A percentile compares a stretch with the other conserved stretches of the same genome.
These are phyloP conservation scores for Saccharomycopsis oosterbeekiorum DNA, from an alignment of 805 yeast genomes.

Conservation along the genomic window DNA sequence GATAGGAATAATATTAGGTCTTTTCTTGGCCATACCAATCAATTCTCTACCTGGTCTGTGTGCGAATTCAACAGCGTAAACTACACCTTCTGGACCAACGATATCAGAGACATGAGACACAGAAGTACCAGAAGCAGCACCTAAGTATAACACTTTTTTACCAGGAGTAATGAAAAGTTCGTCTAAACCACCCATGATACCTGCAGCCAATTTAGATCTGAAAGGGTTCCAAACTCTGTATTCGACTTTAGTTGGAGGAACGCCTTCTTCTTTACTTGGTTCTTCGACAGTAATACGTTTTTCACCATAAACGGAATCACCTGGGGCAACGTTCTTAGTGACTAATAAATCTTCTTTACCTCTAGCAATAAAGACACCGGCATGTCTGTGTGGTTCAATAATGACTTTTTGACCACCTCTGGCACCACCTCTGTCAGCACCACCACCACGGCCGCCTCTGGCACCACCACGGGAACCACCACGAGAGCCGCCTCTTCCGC, in stretches of 20 bases:
- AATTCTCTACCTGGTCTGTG: slow-evolving; percentile 99
- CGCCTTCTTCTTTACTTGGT: slow-evolving; percentile 80
- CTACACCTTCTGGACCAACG: slow-evolving; percentile 98
- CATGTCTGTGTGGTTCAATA: slow-evolving; percentile 98
- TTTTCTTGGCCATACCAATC: slow-evolving; percentile 99
- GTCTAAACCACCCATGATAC: slow-evolving; percentile 99
- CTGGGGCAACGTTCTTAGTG: slow-evolving; percentile 95
- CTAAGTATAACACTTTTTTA: slow-evolving; percentile 90
- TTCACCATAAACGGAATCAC: slow-evolving; percentile 98
- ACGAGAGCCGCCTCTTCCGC: slow-evolving; percentile 33
- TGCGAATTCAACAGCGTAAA: slow-evolving; percentile 97
- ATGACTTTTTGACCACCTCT: slow-evolving; percentile 91
- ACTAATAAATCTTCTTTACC: slow-evolving; percentile 98
- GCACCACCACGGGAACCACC: slow-evolving; percentile 43
- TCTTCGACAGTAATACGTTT: slow-evolving; percentile 92
- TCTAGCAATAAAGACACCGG: slow-evolving; percentile 98
- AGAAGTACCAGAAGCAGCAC: slow-evolving; percentile 99
- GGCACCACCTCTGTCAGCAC: slow-evolving; percentile 77
- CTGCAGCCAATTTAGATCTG: slow-evolving; percentile 99
- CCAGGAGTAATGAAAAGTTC: slow-evolving; percentile 97
- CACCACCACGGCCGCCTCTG: slow-evolving; percentile 57
- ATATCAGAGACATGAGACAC: slow-evolving; percentile 97
- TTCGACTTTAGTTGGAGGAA: slow-evolving; percentile 87
- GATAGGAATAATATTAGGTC: slow-evolving; percentile 98
- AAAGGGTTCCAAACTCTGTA: slow-evolving; percentile 99